These are phyloP conservation scores for Hypoxylon trugodes DNA, from an alignment of 495 filamentous ascomycete species.

Conservation along the genomic window DNA sequence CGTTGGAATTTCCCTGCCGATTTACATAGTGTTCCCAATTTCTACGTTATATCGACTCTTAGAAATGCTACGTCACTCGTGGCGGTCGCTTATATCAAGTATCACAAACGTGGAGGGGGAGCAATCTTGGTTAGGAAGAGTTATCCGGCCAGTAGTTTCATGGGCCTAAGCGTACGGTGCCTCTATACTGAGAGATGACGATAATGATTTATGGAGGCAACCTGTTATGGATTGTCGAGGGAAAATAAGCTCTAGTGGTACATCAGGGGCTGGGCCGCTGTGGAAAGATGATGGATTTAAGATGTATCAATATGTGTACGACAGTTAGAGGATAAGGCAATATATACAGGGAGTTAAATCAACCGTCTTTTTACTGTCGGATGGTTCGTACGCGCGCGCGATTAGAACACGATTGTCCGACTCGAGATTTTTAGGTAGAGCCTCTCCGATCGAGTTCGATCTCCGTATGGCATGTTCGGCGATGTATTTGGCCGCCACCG, in stretches of 20 bases:
- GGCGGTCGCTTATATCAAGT: not conserved
- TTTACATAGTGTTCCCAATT: constrained; percentile 12
- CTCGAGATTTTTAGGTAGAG: too few species aligned
- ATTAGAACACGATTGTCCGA: too few species aligned
- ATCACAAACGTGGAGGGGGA: not conserved
- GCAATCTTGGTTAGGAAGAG: not conserved
- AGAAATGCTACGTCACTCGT: not conserved
- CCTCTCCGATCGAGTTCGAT: too few species aligned
- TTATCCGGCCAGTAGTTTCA: constrained; percentile 2
- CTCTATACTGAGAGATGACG: constrained; percentile 8
- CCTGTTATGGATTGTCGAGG: not conserved
- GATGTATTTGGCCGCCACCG: too few species aligned
- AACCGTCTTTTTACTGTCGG: too few species aligned
- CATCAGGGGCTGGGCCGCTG: not conserved
- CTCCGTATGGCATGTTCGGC: too few species aligned
- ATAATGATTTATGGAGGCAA: constrained; percentile 7
- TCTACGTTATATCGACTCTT: not conserved
- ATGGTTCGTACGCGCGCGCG: too few species aligned
- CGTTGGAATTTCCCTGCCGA: constrained; percentile 22
- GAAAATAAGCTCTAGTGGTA: not conserved
- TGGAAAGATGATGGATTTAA: not conserved
- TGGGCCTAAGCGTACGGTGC: constrained; percentile 3
- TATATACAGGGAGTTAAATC: constrained; percentile 16
- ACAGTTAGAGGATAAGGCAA: constrained; percentile 10
- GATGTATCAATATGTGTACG: constrained; percentile 38